Evolutionary conservation across 768 basidiomycete genomes (phyloP).

Genomic region (Hygrocybe coccinea): DNA sequence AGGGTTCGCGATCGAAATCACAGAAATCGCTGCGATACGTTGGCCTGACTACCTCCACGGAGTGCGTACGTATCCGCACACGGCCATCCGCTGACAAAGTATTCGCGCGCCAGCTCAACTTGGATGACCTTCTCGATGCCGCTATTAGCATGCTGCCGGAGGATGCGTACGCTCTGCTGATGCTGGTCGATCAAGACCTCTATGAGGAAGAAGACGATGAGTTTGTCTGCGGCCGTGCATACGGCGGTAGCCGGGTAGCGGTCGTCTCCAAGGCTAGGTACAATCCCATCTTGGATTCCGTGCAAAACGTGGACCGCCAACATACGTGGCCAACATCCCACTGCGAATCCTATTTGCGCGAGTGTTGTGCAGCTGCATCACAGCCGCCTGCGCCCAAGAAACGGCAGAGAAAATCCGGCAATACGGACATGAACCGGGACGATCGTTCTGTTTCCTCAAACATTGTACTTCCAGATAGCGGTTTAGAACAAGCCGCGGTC

Average conservation of each 20-base stretch:
- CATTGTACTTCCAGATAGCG: background rate
- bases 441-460: background rate
- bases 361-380: slow-evolving; percentile 14
- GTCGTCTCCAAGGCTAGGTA: slow-evolving; percentile 36
- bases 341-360: slow-evolving; percentile 24
- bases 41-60: slow-evolving; percentile 27
- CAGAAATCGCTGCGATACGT: slow-evolving; percentile 20
- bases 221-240: slow-evolving; percentile 38
- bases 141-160: slow-evolving; percentile 31
- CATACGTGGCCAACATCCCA: slow-evolving; percentile 39
- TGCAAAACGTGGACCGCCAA: slow-evolving; percentile 25
- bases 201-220: slow-evolving; percentile 34
- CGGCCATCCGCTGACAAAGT: slow-evolving; percentile 23
- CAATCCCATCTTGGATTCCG: slow-evolving; percentile 29
- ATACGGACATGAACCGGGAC: background rate
- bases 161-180: slow-evolving; percentile 33
- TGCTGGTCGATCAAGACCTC: slow-evolving; percentile 34
- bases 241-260: slow-evolving; percentile 37
- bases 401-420: background rate
- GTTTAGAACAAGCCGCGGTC: slow-evolving; percentile 2
- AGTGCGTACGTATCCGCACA: slow-evolving; percentile 32
- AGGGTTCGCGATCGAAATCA: slow-evolving; percentile 12
- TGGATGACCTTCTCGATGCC: slow-evolving; percentile 35
- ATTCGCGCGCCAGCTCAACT: slow-evolving; percentile 31
- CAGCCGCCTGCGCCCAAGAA: background rate